These are phyloP conservation scores for Rhodotorula sp. DNA, from an alignment of 1,284 basidiomycete species.

Conservation along the genomic window DNA sequence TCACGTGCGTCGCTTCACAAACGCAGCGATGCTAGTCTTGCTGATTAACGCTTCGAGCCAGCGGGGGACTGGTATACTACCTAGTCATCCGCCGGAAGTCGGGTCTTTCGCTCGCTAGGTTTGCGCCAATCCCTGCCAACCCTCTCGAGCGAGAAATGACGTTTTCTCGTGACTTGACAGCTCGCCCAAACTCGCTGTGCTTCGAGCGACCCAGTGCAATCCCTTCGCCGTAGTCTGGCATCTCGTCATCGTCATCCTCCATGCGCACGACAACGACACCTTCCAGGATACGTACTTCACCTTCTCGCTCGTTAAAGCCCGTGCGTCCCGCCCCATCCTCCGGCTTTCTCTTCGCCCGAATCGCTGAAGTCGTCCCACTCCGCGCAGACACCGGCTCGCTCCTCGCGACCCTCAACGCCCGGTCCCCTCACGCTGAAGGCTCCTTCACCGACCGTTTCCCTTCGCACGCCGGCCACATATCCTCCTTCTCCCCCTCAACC, in stretches of 20 bases:
- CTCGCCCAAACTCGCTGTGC: not conserved
- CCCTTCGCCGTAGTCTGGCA: not conserved
- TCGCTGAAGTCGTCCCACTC: not conserved
- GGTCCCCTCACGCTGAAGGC: not conserved
- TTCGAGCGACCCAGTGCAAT: not conserved
- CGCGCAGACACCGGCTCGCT: slow-evolving; percentile 4
- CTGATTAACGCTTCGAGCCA: too few relatives aligned
- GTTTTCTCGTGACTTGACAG: too few relatives aligned
- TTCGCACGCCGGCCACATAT: not conserved
- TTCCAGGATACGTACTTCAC: not conserved
- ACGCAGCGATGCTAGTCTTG: too few relatives aligned
- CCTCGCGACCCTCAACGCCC: slow-evolving; percentile 9
- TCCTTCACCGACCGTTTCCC: not conserved
- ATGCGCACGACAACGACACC: not conserved
- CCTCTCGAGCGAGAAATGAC: too few relatives aligned
- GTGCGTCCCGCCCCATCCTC: not conserved
- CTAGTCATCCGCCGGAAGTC: too few relatives aligned
- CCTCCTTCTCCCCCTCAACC: not conserved
- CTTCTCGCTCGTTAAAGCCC: not conserved
- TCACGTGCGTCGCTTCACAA: too few relatives aligned
- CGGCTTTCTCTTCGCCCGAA: not conserved
- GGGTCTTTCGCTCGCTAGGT: too few relatives aligned
- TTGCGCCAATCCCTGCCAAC: too few relatives aligned
- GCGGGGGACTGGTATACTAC: too few relatives aligned
- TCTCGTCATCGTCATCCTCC: not conserved